Evolutionary conservation across 805 yeast genomes (phyloP).

Genomic region (Kodamaea jinghongensis): DNA sequence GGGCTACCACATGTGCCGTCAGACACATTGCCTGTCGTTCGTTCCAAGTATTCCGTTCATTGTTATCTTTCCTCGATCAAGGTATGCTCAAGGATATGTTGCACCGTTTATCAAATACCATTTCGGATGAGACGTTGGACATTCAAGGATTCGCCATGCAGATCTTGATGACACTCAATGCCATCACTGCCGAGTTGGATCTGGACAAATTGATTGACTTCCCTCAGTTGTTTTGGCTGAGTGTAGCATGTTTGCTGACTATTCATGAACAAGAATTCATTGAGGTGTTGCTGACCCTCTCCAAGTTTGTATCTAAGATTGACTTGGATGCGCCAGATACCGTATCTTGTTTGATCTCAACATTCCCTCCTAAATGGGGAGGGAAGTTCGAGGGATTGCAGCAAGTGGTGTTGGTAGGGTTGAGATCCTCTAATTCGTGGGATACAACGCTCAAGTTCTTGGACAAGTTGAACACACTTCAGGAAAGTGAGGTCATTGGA

Average conservation of each 20-base stretch:
- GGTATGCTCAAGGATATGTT: constrained; percentile 91
- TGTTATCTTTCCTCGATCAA: constrained; percentile 79
- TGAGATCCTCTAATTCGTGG: constrained; percentile 76
- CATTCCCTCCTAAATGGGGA: constrained; percentile 95
- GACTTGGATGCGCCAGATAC: constrained; percentile 84
- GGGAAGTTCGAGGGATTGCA: constrained; percentile 90
- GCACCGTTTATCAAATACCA: constrained; percentile 87
- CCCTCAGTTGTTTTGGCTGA: constrained; percentile 94
- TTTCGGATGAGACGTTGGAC: constrained; percentile 83
- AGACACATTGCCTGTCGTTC: constrained; percentile 96
- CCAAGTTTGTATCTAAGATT: constrained; percentile 81
- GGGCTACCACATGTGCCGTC: constrained; percentile 98
- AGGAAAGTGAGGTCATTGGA: constrained; percentile 75
- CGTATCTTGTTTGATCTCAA: constrained; percentile 74
- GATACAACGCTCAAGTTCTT: constrained; percentile 73
- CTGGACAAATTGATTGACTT: constrained; percentile 76
- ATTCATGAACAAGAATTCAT: constrained; percentile 91
- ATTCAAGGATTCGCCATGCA: constrained; percentile 98
- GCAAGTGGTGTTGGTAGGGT: constrained; percentile 72
- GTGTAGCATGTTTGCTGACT: constrained; percentile 87
- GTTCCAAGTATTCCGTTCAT: constrained; percentile 85
- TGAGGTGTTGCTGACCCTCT: constrained; percentile 78
- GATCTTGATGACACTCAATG: constrained; percentile 91
- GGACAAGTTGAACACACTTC: constrained; percentile 64
- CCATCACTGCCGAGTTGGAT: constrained; percentile 82